Evolutionary conservation across 2,329 filamentous ascomycete genomes (phyloP), one percentile per base, ranked within the genome.

Genomic region (Penicillium sumatraense): DNA sequence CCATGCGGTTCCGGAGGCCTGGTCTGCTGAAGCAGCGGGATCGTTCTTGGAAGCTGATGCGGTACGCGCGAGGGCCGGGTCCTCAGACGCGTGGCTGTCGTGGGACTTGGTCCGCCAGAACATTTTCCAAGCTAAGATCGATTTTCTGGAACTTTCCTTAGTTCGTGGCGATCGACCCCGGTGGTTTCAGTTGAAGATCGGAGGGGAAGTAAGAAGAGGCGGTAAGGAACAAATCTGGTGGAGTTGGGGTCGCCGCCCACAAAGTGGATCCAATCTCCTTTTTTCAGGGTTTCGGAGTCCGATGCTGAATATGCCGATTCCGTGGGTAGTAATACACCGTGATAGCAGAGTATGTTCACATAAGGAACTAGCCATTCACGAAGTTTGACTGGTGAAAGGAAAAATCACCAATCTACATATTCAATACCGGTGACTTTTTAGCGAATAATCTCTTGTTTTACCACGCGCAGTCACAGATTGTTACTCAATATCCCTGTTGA

Each of bases 1-100:
- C 72, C 72, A 75, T 31, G 64, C 72, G 10, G 68, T 72, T 20
- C 72, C 69, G 6, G 71, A 61, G 14, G 72, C 72, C 52, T 72
- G 70, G 40, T 64, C 66, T 21, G 72, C 72, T 20, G 72, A 73
- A 13, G 69, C 72, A 46, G 64, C 62, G 44, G 68, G 61, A 58
- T 75, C 72, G 60, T 74, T 74, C 48, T 73, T 68, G 2, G 64
- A 65, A 11, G 67, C 65, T 29, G 68, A 68, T 40, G 63, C 58
- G 31, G 67, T 66, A 45, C 65, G 65, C 49, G 68, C 53, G 23
- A 66, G 53, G 21, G 57, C 59, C 49, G 60, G 56, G 36, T 67
- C 65, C 57, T 66, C 62, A 51, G 60, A 55, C 46, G 64, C 61
- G 60, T 72, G 64, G 58, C 55, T 62, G 52, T 68, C 60, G 51